Evolutionary conservation across 768 basidiomycete species (phyloP).

Genomic region (Trametes cubensis): DNA sequence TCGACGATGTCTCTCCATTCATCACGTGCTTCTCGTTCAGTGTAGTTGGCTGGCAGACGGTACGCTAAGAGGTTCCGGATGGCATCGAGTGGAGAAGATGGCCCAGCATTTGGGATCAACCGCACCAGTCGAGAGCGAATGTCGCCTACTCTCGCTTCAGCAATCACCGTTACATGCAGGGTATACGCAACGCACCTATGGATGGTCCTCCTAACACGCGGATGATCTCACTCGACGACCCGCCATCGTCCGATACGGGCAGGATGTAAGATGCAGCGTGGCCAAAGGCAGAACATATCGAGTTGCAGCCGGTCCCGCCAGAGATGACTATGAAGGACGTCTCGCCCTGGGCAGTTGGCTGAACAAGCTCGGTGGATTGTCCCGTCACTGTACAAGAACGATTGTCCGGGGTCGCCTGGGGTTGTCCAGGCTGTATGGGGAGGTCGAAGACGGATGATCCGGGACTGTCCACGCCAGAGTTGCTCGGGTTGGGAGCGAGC

Average conservation of each 20-base stretch:
- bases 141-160: conserved; percentile 55
- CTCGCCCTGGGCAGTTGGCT: conserved; percentile 11
- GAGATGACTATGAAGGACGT: conserved; percentile 77
- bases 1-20: conserved; percentile 93
- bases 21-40: conserved; percentile 79
- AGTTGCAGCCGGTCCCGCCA: conserved; percentile 94
- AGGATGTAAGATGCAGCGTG: conserved; percentile 74
- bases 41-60: conserved; percentile 68
- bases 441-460: conserved; percentile 78
- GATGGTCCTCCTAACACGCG: conserved; percentile 88
- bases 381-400: background rate
- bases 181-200: conserved; percentile 52
- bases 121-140: conserved; percentile 88
- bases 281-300: conserved; percentile 84
- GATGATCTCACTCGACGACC: conserved; percentile 93
- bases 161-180: background rate
- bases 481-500: conserved; percentile 20
- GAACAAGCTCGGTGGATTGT: conserved; percentile 2
- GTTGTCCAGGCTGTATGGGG: conserved; percentile 46
- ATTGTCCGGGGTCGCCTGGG: conserved; percentile 8
- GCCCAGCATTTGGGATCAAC: conserved; percentile 70
- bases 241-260: conserved; percentile 95
- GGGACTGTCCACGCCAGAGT: conserved; percentile 50
- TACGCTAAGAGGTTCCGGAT: conserved; percentile 80
- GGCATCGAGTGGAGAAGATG: conserved; percentile 64